Evolutionary conservation across 2,329 filamentous ascomycete species (phyloP).

Genomic region (Cordyceps fumosorosea): DNA sequence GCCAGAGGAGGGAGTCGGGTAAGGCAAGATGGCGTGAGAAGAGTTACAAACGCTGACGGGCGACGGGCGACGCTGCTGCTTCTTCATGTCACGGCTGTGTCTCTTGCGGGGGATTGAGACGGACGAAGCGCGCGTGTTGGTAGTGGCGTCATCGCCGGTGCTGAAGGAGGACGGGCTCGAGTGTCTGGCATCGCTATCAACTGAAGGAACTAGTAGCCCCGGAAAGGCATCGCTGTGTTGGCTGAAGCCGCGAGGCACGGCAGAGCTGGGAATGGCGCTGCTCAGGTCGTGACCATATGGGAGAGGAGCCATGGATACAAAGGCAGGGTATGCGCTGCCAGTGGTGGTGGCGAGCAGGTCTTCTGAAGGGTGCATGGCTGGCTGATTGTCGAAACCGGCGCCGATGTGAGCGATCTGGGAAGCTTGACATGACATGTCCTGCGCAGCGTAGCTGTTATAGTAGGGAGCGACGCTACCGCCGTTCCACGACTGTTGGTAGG

Average conservation of each 20-base stretch:
- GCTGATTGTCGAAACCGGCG: slow-evolving; percentile 7
- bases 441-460: slow-evolving; percentile 9
- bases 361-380: background rate
- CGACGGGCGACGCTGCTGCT: background rate
- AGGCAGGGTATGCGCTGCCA: slow-evolving; percentile 11
- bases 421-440: slow-evolving; percentile 9
- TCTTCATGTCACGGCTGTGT: slow-evolving; percentile 2
- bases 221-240: slow-evolving; percentile 10
- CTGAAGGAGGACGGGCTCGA: slow-evolving; percentile 12
- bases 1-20: background rate
- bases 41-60: background rate
- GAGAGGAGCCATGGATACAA: slow-evolving; percentile 9
- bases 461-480: slow-evolving; percentile 8
- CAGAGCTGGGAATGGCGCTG: background rate
- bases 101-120: slow-evolving; percentile 9
- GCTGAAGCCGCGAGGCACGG: slow-evolving; percentile 10
- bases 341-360: background rate
- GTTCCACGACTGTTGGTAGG: slow-evolving; percentile 10
- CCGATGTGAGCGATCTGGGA: slow-evolving; percentile 10
- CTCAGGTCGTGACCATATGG: slow-evolving; percentile 3
- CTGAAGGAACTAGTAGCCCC: background rate
- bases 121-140: slow-evolving; percentile 7
- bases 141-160: slow-evolving; percentile 8
- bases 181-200: slow-evolving; percentile 10
- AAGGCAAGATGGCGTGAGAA: slow-evolving; percentile 1